Evolutionary conservation across 2,329 filamentous ascomycete genomes (phyloP), one percentile per base, ranked within the genome.

Genomic region (Cercospora citrullina): DNA sequence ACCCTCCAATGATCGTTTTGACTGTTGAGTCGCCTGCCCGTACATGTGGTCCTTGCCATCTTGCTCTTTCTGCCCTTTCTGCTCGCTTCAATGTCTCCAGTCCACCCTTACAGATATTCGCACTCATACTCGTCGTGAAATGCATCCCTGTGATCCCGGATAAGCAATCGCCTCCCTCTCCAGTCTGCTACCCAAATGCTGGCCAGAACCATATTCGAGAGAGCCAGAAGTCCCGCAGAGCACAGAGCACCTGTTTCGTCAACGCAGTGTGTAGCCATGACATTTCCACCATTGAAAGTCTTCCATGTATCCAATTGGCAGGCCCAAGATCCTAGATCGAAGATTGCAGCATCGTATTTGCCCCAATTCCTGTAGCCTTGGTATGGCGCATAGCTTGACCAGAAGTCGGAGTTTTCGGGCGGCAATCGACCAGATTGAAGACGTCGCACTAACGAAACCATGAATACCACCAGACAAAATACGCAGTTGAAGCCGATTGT

Each of bases 91-190:
- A 14, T 28, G 16, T 16, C 16, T 9, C 2, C 26, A 9, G 12
- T 31, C 16, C 8, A 58, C 16, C 16, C 8, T 14, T 33, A 28
- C 53, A 58, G 1, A 30, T 58, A 14, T 18, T 60, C 58, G 30
- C 58, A 60, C 58, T 60, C 58, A 21, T 60, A 60, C 18, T 60
- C 58, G n/a, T 60, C 58, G 12, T 31, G 58, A 60, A 60, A 60
- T 36, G 58, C 58, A 21, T 60, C 58, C 8, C 36, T 60, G 31
- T 60, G 33, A 30, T 21, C 31, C 18, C 58, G 58, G 6, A 60
- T 21, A 30, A 60, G 36, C 12, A 14, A 8, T 60, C 31, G 26
- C 58, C n/a, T 21, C 33, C 58, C 58, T 39, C 58, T 60, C 58
- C 58, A 60, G 30, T 60, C 58, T 33, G 26, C 26, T 30, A n/a